A percentile compares a stretch with the other conserved stretches of the same genome.
Conservation (phyloP, 2,329 filamentous ascomycete species). For the Fusarium continuum region DNA sequence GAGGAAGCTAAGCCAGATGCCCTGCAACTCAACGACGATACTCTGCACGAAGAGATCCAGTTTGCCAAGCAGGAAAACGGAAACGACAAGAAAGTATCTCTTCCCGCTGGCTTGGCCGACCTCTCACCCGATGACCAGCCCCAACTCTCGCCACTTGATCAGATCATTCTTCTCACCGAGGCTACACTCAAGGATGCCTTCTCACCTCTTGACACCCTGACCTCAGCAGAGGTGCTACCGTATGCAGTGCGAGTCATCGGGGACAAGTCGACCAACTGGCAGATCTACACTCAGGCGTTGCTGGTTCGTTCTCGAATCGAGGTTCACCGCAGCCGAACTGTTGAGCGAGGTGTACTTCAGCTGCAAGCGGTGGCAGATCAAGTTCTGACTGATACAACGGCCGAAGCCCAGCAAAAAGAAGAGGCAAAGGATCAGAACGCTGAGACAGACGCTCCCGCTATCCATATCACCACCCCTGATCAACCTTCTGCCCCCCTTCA, state of each 20-base stretch:
- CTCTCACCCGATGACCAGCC: conserved; percentile 85
- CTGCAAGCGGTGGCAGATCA: conserved; percentile 96
- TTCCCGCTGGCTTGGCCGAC: conserved; percentile 70
- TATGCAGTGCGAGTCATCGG: conserved; percentile 89
- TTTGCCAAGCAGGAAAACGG: conserved; percentile 69
- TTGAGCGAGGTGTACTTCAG: conserved; percentile 90
- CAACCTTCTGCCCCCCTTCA: conserved; percentile 38
- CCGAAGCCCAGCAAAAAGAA: conserved; percentile 45
- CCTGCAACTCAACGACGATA: conserved; percentile 89
- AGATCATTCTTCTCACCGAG: conserved; percentile 89
- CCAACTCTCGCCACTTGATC: conserved; percentile 82
- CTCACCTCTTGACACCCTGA: conserved; percentile 83
- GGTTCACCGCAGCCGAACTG: conserved; percentile 83
- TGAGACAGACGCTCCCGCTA: conserved; percentile 53
- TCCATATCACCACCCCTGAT: conserved; percentile 55
- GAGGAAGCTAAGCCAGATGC: conserved; percentile 65
- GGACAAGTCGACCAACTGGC: conserved; percentile 95
- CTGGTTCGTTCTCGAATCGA: conserved; percentile 91
- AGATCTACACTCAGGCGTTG: conserved; percentile 93
- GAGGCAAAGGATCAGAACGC: conserved; percentile 38
- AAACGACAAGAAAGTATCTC: conserved; percentile 47
- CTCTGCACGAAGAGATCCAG: conserved; percentile 84
- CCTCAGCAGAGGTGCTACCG: conserved; percentile 90
- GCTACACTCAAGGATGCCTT: conserved; percentile 88
- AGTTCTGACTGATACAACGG: conserved; percentile 82